These are phyloP conservation scores for Arabidopsis hybrid DNA, from an alignment of 441 rosid genomes.

Conservation along the genomic window DNA sequence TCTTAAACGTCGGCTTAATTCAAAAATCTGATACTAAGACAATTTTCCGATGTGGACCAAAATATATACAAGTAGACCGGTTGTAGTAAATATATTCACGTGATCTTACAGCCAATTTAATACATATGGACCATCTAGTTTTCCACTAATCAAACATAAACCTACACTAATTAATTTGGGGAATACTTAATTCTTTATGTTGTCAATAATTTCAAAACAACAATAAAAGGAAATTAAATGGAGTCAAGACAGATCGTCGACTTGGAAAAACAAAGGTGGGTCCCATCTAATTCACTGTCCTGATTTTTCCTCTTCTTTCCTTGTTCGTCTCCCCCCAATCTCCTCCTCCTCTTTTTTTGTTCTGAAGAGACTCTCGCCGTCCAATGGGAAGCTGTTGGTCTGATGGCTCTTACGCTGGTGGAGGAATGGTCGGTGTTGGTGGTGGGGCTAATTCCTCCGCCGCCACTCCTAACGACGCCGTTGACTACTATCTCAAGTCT, in stretches of 20 bases:
- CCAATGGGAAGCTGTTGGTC: conserved; percentile 90
- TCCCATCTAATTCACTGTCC: conserved; percentile 31
- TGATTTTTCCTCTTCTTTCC: conserved; percentile 1
- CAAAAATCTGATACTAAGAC: neutral
- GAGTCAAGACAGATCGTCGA: conserved; percentile 41
- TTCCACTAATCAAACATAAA: neutral
- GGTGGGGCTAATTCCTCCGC: conserved; percentile 47
- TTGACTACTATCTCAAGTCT: conserved; percentile 64
- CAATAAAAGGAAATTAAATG: neutral
- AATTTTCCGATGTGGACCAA: conserved; percentile 19
- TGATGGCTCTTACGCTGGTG: conserved; percentile 64
- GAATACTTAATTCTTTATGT: no score
- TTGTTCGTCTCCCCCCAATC: conserved; percentile 12
- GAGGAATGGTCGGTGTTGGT: conserved; percentile 47
- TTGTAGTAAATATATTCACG: conserved; percentile 35
- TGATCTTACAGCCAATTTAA: conserved; percentile 31
- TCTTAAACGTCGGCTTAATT: neutral
- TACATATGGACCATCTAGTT: neutral
- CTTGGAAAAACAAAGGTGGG: conserved; percentile 42
- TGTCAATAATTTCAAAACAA: neutral
- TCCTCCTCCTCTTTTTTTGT: neutral
- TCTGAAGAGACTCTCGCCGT: conserved; percentile 11
- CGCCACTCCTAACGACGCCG: conserved; percentile 66
- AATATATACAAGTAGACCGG: neutral
- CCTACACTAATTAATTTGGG: no score